Base-by-base conservation (phyloP, 2,329 filamentous ascomycete genomes). In the Trichoderma atroviride region DNA sequence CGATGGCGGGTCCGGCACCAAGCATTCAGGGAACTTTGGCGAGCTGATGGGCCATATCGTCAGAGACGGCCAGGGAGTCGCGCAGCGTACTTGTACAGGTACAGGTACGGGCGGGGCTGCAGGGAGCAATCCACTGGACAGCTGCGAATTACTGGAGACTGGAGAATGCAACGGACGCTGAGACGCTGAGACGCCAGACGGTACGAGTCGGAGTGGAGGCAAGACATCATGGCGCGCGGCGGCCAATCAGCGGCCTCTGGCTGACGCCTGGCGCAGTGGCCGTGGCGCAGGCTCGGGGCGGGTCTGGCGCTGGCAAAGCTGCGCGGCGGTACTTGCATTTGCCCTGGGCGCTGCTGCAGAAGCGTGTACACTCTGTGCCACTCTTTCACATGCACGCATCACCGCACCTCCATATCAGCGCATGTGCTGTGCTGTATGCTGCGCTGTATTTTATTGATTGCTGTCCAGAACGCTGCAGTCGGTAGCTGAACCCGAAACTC, bases 41-140 rank as follows among this genome's bases (percentile, higher is more conserved):
- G 33, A 67, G 63, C 63, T 67, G 63, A 67, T 67, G 55, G 63
- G 24, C 63, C 57, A 62, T 24, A 67, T 68, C 56, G 65, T 60
- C 65, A 60, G 52, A 55, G 52, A 14, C 24, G 27, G n/a, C 52
- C 31, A 27, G 52, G 52, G 52, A 16, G 40, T 43, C 40, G 11
- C 47, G 22, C n/a, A 33, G 24, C n/a, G 50, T 53, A n/a, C n/a
- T n/a, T n/a, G n/a, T n/a, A 24, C 50, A 53, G 50, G 47, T n/a
- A 24, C 50, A 53, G 50, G 47, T 24, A 53, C 52, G 4, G 27
- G 27, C 24, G 52, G 52, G 27, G 6, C 40, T n/a, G 4, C 40
- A n/a, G 37, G 43, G 43, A 47, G 19, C 16, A n/a, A n/a, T 7
- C 16, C 16, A 47, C 19, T n/a, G n/a, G n/a, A n/a, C n/a, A n/a